Base-by-base conservation (phyloP, 2,329 filamentous ascomycete genomes). In the Alternaria sp. region DNA sequence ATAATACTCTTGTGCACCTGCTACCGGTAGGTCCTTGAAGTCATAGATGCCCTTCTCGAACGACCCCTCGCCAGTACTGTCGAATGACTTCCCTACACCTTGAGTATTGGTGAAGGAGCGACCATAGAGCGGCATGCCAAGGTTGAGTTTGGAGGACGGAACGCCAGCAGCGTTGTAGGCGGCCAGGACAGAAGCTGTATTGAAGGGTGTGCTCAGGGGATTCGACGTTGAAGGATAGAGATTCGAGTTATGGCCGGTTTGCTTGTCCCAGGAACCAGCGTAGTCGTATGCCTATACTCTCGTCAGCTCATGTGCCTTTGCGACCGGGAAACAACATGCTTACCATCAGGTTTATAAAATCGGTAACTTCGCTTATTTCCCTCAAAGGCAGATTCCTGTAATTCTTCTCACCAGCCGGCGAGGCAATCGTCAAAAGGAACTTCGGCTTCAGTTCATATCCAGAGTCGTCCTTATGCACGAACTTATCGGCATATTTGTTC, bases 111-210 rank as follows among this genome's bases (percentile, higher is more conserved):
- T 85, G 76, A 97, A 98, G 0, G 92, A 88, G 36, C 93, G 91
- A 1, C 94, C 94, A 75, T 97, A 98, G 12, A 98, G 82, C 2
- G 94, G 94, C 91, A 97, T 94, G 3, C 94, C 94, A 14, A 97
- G 79, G 3, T 97, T 91, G 55, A 98, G 87, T 80, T 97, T 97
- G 62, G 83, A 74, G 0, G 88, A 75, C 0, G 85, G 74, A 0
- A 97, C 88, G 7, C 82, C 81, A 4, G 85, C 84, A 1, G 80
- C 74, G 16, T 86, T 82, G 81, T 97, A 98, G 69, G 88, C 85
- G 12, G 88, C 81, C 7, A 98, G 81, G 0, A 94, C 93, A 1
- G 85, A 82, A 4, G 87, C 82, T 3, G 91, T 92, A 79, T 87
- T 92, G 81, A 94, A 97, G 0, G 93, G 93, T 0, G 94, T 97